Evolutionary conservation across 2,329 filamentous ascomycete genomes (phyloP).

Genomic region (Cercospora canescens): DNA sequence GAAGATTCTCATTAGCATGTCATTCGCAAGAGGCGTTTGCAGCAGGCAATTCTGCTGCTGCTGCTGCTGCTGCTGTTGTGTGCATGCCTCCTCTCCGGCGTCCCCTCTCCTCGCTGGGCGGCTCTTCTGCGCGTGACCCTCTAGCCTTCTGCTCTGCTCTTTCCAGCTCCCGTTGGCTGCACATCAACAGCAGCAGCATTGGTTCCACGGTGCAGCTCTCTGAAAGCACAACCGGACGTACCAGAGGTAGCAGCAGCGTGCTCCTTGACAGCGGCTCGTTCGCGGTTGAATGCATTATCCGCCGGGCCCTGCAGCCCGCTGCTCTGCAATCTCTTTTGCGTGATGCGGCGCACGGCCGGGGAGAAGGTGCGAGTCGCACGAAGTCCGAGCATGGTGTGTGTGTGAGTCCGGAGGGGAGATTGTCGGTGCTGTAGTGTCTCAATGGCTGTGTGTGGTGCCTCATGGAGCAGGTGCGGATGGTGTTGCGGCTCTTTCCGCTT

Average conservation of each 20-base stretch:
- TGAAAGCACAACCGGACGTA: constrained; percentile 49
- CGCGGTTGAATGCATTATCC: constrained; percentile 92
- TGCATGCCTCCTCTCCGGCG: neutral
- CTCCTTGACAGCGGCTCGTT: constrained; percentile 85
- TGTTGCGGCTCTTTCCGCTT: neutral
- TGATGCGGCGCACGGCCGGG: constrained; percentile 32
- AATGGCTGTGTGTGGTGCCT: constrained; percentile 1
- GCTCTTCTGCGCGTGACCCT: neutral
- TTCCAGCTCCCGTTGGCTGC: neutral
- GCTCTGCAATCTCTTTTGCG: constrained; percentile 25
- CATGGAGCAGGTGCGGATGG: constrained; percentile 4
- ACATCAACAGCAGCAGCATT: neutral
- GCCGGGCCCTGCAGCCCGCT: constrained; percentile 55
- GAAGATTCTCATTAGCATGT: neutral
- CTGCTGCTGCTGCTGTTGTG: neutral
- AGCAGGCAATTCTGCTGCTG: neutral
- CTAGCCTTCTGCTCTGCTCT: neutral
- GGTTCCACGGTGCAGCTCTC: neutral
- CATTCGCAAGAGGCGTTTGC: neutral
- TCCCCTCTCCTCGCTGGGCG: neutral
- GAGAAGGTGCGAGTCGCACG: constrained; percentile 27
- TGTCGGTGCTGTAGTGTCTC: neutral
- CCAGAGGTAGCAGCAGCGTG: constrained; percentile 83
- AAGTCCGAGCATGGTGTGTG: constrained; percentile 30
- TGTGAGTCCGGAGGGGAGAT: constrained; percentile 8